Percentiles rank a stretch among this genome's conserved stretches.
Conservation (phyloP, 2,329 filamentous ascomycete genomes). For the Kalmusia sp. region DNA sequence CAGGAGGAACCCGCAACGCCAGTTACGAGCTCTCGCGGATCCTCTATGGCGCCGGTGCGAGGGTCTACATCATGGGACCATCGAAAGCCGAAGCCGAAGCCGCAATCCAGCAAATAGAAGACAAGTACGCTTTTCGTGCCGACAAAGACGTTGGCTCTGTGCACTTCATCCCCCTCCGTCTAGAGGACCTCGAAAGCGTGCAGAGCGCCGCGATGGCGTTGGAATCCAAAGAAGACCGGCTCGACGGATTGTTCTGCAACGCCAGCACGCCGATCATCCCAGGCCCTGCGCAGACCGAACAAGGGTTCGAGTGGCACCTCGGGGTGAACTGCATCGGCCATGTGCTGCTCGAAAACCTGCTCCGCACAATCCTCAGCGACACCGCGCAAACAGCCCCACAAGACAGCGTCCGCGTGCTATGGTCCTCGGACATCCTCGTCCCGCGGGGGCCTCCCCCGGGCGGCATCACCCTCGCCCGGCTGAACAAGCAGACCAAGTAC, state of each 20-base stretch:
- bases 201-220: conserved; percentile 39
- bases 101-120: conserved; percentile 55
- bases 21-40: no score
- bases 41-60: no score
- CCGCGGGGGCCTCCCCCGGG: conserved; percentile 9
- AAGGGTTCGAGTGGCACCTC: conserved; percentile 33
- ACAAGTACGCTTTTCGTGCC: conserved; percentile 36
- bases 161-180: conserved; percentile 36
- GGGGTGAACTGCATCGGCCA: conserved; percentile 48
- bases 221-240: conserved; percentile 28
- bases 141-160: conserved; percentile 25
- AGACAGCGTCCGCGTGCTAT: conserved; percentile 42
- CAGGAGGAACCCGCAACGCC: no score
- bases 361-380: conserved; percentile 37
- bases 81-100: conserved; percentile 50
- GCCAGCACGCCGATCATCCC: conserved; percentile 44
- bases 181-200: conserved; percentile 49
- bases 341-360: conserved; percentile 43
- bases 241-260: conserved; percentile 52
- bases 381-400: conserved; percentile 28
- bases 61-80: conserved; percentile 61
- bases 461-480: conserved; percentile 21
- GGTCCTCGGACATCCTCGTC: conserved; percentile 28
- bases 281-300: conserved; percentile 10
- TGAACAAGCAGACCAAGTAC: conserved; percentile 8